phyloP scores from a whole-genome alignment of 2,329 filamentous ascomycete species.

The Arthrobotrys sinensis region DNA sequence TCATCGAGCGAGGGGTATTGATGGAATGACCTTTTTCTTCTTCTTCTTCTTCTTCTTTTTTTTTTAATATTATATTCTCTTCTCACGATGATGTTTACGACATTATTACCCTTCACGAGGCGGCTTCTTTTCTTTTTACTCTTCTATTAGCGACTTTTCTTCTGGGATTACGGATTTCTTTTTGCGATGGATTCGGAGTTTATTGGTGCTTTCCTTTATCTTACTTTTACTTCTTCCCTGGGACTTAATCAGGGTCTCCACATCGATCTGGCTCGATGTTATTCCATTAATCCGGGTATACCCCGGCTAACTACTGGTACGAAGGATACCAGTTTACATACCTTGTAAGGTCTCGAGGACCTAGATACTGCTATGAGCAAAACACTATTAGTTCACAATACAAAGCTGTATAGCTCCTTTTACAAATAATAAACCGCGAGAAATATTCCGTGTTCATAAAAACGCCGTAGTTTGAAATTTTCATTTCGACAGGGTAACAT shows the following conservation, averaged over 20 bases:
- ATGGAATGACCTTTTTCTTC: not conserved
- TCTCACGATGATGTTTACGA: constrained; percentile 20
- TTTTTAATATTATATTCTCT: constrained; percentile 5
- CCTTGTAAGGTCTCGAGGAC: no score
- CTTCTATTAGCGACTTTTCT: constrained; percentile 3
- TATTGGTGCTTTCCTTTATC: constrained; percentile 1
- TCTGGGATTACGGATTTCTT: not conserved
- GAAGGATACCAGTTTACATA: no score
- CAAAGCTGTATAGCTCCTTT: no score
- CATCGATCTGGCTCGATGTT: not conserved
- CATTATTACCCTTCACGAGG: not conserved
- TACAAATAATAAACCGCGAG: no score
- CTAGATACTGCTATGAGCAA: no score
- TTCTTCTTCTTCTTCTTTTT: not conserved
- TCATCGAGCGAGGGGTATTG: constrained; percentile 6
- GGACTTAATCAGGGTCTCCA: not conserved
- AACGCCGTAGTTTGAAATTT: no score
- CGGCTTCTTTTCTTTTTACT: not conserved
- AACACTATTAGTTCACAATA: no score
- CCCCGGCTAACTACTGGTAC: no score
- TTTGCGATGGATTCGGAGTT: constrained; percentile 12
- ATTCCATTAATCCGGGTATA: not conserved
- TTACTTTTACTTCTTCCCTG: not conserved
- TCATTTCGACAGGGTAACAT: no score
- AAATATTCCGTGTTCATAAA: no score